These are phyloP conservation scores for Juglanconis juglandina DNA, from an alignment of 2,329 filamentous ascomycete genomes.

Conservation along the genomic window DNA sequence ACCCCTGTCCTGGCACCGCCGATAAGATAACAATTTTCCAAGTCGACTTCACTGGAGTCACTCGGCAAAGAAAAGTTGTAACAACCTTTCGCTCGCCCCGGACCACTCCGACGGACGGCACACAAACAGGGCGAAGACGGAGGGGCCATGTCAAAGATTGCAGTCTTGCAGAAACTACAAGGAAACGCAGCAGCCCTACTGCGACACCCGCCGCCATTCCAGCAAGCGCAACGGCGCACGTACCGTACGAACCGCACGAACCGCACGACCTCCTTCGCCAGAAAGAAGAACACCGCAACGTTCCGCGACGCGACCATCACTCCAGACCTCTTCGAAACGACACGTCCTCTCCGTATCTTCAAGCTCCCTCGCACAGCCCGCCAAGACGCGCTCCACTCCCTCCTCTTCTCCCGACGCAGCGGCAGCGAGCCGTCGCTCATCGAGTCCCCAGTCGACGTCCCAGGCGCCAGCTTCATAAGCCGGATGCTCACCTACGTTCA, in stretches of 20 bases:
- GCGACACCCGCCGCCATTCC: neutral
- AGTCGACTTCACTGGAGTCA: neutral
- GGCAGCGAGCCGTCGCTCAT: neutral
- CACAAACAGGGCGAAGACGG: neutral
- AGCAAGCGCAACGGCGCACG: neutral
- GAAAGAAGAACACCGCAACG: neutral
- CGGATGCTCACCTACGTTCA: conserved; percentile 72
- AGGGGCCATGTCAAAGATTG: neutral
- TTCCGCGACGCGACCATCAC: neutral
- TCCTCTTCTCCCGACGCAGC: neutral
- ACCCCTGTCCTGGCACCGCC: no score
- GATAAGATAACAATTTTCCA: neutral
- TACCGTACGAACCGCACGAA: neutral
- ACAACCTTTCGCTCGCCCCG: neutral
- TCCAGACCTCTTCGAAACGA: neutral
- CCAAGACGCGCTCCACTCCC: neutral
- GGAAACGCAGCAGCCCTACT: neutral
- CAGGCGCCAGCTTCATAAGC: neutral
- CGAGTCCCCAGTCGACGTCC: neutral
- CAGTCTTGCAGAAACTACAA: neutral
- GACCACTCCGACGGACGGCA: neutral
- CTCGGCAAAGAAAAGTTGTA: neutral
- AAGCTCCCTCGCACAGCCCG: neutral
- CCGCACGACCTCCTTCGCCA: neutral
- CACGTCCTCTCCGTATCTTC: neutral